Evolutionary conservation across 495 filamentous ascomycete species (phyloP).

Genomic region (Amorphotheca resinae): DNA sequence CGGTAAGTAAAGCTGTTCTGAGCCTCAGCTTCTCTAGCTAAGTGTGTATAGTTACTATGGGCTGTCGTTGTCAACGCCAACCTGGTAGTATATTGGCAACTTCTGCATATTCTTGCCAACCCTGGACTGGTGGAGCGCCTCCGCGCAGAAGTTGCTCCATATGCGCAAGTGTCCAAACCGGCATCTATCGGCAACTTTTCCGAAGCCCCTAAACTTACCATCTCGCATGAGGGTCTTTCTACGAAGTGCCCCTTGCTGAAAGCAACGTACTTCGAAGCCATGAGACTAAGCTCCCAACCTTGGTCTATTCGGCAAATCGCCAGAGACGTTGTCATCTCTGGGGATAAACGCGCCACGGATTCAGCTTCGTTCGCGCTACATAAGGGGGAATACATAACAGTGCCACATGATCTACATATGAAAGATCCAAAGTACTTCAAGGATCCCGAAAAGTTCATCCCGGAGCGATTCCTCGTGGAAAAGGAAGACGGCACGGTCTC

Average conservation of each 20-base stretch:
- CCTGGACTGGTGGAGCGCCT: constrained; percentile 34
- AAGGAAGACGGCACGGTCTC: constrained; percentile 23
- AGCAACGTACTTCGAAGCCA: constrained; percentile 40
- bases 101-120: constrained; percentile 39
- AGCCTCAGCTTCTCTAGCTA: background rate
- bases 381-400: constrained; percentile 35
- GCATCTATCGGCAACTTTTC: constrained; percentile 40
- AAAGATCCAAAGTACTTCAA: constrained; percentile 35
- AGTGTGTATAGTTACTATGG: constrained; percentile 32
- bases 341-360: background rate
- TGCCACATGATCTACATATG: constrained; percentile 38
- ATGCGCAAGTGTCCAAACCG: constrained; percentile 31
- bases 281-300: constrained; percentile 39
- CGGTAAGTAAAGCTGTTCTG: constrained; percentile 4
- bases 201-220: constrained; percentile 36
- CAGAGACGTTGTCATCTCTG: constrained; percentile 8
- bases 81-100: constrained; percentile 41
- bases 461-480: constrained; percentile 36
- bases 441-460: constrained; percentile 38
- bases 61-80: constrained; percentile 39
- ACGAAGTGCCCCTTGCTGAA: constrained; percentile 38
- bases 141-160: constrained; percentile 38
- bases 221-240: constrained; percentile 34
- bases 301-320: constrained; percentile 22
- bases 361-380: constrained; percentile 28